A percentile compares a stretch with the other conserved stretches of the same genome.
phyloP scores from a whole-genome alignment of 441 rosid genomes.

The Corymbia calophylla region DNA sequence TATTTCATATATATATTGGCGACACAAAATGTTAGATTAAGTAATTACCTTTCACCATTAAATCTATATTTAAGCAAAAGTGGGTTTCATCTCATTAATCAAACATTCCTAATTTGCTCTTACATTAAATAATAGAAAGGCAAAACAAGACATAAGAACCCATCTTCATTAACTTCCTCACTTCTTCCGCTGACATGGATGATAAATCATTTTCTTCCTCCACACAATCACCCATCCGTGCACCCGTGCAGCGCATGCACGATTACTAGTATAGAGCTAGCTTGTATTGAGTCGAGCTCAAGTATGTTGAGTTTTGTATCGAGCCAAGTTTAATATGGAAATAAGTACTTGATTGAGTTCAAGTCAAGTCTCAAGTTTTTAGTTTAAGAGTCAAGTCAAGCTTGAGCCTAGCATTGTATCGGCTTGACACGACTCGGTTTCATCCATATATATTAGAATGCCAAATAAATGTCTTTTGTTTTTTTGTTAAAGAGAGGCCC shows the following conservation, averaged over 20 bases:
- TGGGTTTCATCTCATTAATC: background rate
- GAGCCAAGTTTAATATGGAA: background rate
- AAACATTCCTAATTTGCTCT: background rate
- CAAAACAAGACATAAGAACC: background rate
- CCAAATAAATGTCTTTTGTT: background rate
- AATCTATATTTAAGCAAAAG: background rate
- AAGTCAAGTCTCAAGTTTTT: background rate
- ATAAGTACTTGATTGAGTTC: background rate
- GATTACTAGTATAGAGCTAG: accelerated
- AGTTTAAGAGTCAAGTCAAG: background rate
- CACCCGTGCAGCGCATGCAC: background rate
- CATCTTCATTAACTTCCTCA: background rate
- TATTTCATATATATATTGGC: background rate
- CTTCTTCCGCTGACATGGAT: background rate
- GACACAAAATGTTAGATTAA: background rate
- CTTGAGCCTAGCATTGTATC: background rate
- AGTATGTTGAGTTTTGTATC: background rate
- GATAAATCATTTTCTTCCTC: background rate
- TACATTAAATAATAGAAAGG: background rate
- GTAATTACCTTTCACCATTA: background rate
- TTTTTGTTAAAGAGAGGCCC: background rate
- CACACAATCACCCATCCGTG: background rate
- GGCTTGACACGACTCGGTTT: background rate
- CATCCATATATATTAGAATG: background rate
- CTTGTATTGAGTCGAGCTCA: background rate